These are phyloP conservation scores for Neofusicoccum cordaticola DNA, from an alignment of 2,329 filamentous ascomycete species.

Conservation along the genomic window DNA sequence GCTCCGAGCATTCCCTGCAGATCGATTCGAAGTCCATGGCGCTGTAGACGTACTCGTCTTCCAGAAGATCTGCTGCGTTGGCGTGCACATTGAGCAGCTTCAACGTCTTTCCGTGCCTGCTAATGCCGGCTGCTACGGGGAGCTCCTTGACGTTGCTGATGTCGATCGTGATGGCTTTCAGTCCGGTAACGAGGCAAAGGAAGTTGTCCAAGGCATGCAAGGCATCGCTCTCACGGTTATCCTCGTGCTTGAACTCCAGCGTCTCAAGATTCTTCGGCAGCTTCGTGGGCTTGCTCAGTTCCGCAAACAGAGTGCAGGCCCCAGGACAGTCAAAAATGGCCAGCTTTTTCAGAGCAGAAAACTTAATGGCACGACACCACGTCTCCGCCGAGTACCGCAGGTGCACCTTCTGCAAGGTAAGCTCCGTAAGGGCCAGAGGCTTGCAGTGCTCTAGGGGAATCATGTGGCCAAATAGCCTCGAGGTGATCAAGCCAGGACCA, in stretches of 20 bases:
- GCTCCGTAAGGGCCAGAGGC: slow-evolving; percentile 43
- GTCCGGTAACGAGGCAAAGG: slow-evolving; percentile 45
- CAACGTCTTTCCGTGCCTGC: slow-evolving; percentile 46
- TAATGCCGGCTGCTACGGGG: slow-evolving; percentile 43
- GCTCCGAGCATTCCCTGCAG: slow-evolving; percentile 41
- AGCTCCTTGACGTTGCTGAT: slow-evolving; percentile 40
- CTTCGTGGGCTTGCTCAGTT: slow-evolving; percentile 45
- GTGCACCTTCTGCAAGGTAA: slow-evolving; percentile 46
- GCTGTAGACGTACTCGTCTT: slow-evolving; percentile 46
- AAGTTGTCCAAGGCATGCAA: slow-evolving; percentile 48
- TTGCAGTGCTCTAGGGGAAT: slow-evolving; percentile 47
- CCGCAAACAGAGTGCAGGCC: slow-evolving; percentile 46
- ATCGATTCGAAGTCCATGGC: slow-evolving; percentile 45
- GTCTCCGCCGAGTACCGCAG: slow-evolving; percentile 48
- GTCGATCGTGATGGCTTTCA: slow-evolving; percentile 45
- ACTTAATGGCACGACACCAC: slow-evolving; percentile 48
- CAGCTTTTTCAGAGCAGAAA: slow-evolving; percentile 42
- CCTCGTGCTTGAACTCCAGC: slow-evolving; percentile 47
- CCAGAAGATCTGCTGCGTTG: slow-evolving; percentile 39
- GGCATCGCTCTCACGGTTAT: slow-evolving; percentile 47
- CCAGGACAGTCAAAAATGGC: slow-evolving; percentile 45
- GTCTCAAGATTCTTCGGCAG: slow-evolving; percentile 46
- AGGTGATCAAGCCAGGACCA: slow-evolving; percentile 45
- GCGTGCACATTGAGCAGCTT: slow-evolving; percentile 46
- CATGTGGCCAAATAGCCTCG: slow-evolving; percentile 47